These are phyloP conservation scores for Xylaria longipes DNA, from an alignment of 495 filamentous ascomycete species.

Conservation along the genomic window DNA sequence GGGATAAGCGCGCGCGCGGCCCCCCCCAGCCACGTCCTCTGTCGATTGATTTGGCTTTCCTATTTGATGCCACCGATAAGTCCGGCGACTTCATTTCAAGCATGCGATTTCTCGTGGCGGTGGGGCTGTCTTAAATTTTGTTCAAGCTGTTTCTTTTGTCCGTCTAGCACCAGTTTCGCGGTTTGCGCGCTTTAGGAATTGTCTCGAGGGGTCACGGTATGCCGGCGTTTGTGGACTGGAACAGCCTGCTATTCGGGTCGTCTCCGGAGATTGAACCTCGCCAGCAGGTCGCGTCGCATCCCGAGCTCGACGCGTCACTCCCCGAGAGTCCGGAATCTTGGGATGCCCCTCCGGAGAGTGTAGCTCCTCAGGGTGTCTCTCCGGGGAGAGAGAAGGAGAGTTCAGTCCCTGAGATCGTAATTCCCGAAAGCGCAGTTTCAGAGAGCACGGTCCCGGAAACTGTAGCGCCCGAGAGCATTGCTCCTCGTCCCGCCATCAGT, in stretches of 20 bases:
- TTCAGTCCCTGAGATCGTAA: neutral
- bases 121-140: slow-evolving; percentile 25
- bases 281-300: slow-evolving; percentile 19
- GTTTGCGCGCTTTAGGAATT: slow-evolving; percentile 19
- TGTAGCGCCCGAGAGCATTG: neutral
- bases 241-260: slow-evolving; percentile 28
- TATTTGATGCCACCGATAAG: slow-evolving; percentile 24
- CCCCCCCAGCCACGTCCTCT: slow-evolving; percentile 15
- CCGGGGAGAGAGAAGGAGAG: neutral
- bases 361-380: neutral
- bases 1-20: neutral
- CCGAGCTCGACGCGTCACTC: slow-evolving; percentile 18
- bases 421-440: neutral
- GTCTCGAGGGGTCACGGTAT: slow-evolving; percentile 25
- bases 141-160: slow-evolving; percentile 15
- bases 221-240: slow-evolving; percentile 31
- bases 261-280: slow-evolving; percentile 9
- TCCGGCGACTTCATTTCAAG: slow-evolving; percentile 23
- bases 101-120: slow-evolving; percentile 9
- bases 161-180: slow-evolving; percentile 6
- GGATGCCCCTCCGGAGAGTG: neutral
- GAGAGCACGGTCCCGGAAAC: neutral
- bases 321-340: neutral
- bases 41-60: slow-evolving; percentile 15
- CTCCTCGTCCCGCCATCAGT: neutral